Evolutionary conservation across 345 rosid genomes (phyloP).

Genomic region (Euphorbia lathyris): DNA sequence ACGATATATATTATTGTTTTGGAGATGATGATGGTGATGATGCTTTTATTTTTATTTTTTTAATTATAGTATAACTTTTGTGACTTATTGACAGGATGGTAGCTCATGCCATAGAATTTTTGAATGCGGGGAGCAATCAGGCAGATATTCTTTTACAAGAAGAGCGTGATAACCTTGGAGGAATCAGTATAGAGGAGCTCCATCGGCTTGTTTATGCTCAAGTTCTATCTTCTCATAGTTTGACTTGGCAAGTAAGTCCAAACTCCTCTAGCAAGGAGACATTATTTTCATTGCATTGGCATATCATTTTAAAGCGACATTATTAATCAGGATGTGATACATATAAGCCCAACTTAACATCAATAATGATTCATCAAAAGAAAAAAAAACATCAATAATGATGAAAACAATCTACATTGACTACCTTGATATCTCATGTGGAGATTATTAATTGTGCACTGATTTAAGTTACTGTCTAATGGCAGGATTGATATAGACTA

Average conservation of each 20-base stretch:
- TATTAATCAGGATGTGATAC: not conserved
- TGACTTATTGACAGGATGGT: conserved; percentile 69
- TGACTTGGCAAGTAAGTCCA: conserved; percentile 91
- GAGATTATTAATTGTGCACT: not conserved
- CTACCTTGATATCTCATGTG: not conserved
- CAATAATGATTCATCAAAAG: not conserved
- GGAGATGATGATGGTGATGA: not conserved
- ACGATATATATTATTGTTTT: not conserved
- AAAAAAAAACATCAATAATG: not conserved
- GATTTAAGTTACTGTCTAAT: not conserved
- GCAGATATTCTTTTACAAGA: conserved; percentile 74
- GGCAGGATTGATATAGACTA: not conserved
- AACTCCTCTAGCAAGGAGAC: conserved; percentile 18
- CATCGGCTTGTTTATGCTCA: conserved; percentile 90
- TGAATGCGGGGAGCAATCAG: conserved; percentile 75
- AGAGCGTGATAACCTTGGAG: conserved; percentile 67
- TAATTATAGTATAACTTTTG: conserved; percentile 11
- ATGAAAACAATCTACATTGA: not conserved
- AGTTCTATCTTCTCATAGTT: conserved; percentile 83
- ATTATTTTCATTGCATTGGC: not conserved
- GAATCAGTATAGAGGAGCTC: conserved; percentile 81
- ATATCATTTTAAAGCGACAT: not conserved
- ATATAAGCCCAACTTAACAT: not conserved
- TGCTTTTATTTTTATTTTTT: no score
- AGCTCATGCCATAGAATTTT: conserved; percentile 78